A percentile compares a stretch with the other conserved stretches of the same genome.
Conservation (phyloP, 2,329 filamentous ascomycete species). For the Xylariales sp. region DNA sequence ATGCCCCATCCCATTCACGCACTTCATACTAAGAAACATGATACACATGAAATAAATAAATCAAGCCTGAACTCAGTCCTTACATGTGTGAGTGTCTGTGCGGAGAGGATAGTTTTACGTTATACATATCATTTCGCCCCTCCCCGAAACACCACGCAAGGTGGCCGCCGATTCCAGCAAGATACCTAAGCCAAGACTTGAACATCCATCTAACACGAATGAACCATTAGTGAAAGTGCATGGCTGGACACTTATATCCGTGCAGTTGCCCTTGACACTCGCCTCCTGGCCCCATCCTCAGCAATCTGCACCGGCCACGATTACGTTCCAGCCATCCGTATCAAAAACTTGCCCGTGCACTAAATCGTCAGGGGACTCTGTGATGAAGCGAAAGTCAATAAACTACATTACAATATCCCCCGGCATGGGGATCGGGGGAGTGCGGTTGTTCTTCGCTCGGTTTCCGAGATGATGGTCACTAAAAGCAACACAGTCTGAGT, state of each 20-base stretch:
- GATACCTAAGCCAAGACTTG: background rate
- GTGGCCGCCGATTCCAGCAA: background rate
- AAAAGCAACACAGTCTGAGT: background rate
- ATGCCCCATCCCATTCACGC: background rate
- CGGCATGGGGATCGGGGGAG: background rate
- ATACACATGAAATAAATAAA: background rate
- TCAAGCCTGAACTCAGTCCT: background rate
- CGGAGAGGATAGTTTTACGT: background rate
- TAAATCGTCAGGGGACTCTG: constrained; percentile 32
- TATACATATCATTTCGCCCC: background rate
- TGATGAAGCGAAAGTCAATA: constrained; percentile 4
- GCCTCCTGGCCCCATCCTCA: constrained; percentile 2
- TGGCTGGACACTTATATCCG: background rate
- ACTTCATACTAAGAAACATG: background rate
- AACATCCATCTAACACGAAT: background rate
- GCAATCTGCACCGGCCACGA: constrained; percentile 32
- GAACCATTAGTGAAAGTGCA: background rate
- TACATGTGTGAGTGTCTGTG: too few species aligned
- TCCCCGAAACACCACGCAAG: background rate
- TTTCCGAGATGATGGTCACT: background rate
- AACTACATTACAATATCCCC: background rate
- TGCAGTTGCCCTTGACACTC: background rate
- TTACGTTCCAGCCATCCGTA: constrained; percentile 34
- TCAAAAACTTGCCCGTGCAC: constrained; percentile 37
- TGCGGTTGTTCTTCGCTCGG: background rate